A percentile compares a stretch with the other conserved stretches of the same genome.
These are phyloP conservation scores for Madurella fahalii DNA, from an alignment of 2,329 filamentous ascomycete species.

Conservation along the genomic window DNA sequence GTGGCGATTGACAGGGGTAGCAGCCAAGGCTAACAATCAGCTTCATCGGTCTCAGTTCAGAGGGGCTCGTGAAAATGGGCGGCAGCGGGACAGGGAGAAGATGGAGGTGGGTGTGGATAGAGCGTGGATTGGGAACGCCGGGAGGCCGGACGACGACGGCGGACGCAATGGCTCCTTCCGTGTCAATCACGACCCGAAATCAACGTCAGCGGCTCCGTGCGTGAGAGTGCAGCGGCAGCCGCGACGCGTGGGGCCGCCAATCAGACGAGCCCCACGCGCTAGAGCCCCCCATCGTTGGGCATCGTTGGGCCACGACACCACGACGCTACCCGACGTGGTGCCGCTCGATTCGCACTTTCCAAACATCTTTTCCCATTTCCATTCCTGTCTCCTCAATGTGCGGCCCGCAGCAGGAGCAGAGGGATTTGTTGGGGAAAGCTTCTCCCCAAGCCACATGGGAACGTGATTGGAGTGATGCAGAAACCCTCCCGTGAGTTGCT, in stretches of 20 bases:
- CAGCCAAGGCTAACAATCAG: conserved; percentile 7
- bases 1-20: conserved; percentile 3
- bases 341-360: conserved; percentile 21
- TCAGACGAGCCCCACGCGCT: not conserved
- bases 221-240: conserved; percentile 1
- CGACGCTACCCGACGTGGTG: conserved; percentile 20
- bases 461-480: no score
- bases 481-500: no score
- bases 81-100: no score
- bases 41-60: not conserved
- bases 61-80: no score
- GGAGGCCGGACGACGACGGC: conserved; percentile 2
- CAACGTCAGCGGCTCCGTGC: conserved; percentile 22
- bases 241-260: conserved; percentile 16
- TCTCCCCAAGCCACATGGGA: not conserved
- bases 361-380: not conserved
- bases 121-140: not conserved
- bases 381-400: conserved; percentile 6
- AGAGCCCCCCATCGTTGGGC: conserved; percentile 21
- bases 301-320: conserved; percentile 25
- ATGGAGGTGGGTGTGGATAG: no score
- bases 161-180: conserved; percentile 12
- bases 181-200: conserved; percentile 16
- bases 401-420: not conserved
- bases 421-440: conserved; percentile 6